Base-by-base conservation (phyloP, 148 eudicot species). In the Cornus florida region DNA sequence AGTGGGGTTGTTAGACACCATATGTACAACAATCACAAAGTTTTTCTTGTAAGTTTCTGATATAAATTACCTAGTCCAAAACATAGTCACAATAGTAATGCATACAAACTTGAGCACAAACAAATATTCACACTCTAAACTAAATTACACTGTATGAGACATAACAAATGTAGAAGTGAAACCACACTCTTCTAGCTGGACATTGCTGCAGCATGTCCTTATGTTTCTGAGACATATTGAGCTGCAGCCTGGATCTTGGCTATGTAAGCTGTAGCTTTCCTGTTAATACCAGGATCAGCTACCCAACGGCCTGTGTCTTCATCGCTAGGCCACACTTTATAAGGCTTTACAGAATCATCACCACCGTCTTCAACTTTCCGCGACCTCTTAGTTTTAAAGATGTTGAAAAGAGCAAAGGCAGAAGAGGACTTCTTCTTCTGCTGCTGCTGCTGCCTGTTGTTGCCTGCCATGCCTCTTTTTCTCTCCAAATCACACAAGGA, bases 221-320 rank as follows among this genome's bases (percentile, higher is more conserved):
- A 62, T 17, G 17, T 62, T 62, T 62, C 66, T 53, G 59, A 53
- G 59, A 12, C 59, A 53, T 53, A 53, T 11, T 53, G 59, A 19
- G 66, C 31, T 16, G 22, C 22, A 1, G 76, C 88, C 23, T 85
- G 92, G 64, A 83, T 82, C 53, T 43, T 79, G 60, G 81, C 83
- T 24, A 89, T 87, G 72, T 83, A 89, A 5, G 75, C 84, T 0
- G 86, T 75, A 4, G 92, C 87, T 76, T 82, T 83, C 6, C 79
- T 33, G 46, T 89, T 88, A n/a, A 89, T 85, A 6, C 87, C 86
- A 0, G 88, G 92, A 41, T 87, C 87, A 4, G 82, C 90, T 38
- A 89, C 88, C 87, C 89, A 92, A 3, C 79, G 79, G 12, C 90
- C 88, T 83, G 87, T 78, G 70, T 91, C 95, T 66, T 90, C 91